Percentiles rank a stretch among this genome's conserved stretches.
These are phyloP conservation scores for Fusarium devonianum DNA, from an alignment of 2,329 filamentous ascomycete genomes.

Conservation along the genomic window DNA sequence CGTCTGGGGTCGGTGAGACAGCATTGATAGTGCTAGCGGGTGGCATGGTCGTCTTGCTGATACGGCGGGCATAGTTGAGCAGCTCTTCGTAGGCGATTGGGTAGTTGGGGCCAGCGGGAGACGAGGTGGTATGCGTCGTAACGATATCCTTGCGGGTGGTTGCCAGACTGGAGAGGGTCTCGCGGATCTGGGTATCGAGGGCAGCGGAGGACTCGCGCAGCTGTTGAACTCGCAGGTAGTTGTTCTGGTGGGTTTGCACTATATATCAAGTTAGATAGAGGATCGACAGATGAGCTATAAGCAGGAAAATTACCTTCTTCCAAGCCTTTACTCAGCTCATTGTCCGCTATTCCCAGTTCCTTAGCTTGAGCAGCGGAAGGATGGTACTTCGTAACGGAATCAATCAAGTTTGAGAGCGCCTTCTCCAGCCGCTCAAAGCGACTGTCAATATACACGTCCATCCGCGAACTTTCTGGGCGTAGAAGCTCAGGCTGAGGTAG, in stretches of 20 bases:
- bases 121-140: slow-evolving; percentile 64
- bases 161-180: slow-evolving; percentile 73
- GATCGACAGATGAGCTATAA: background rate
- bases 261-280: slow-evolving; percentile 8
- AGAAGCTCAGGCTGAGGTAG: background rate
- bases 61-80: slow-evolving; percentile 78
- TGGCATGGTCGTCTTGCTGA: slow-evolving; percentile 80
- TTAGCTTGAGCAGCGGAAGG: slow-evolving; percentile 72
- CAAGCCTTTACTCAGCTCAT: slow-evolving; percentile 70
- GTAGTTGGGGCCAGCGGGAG: slow-evolving; percentile 59
- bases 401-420: slow-evolving; percentile 72
- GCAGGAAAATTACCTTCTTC: slow-evolving; percentile 63
- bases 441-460: slow-evolving; percentile 68
- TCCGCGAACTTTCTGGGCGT: slow-evolving; percentile 41
- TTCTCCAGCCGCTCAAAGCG: slow-evolving; percentile 73
- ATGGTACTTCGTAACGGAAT: slow-evolving; percentile 84
- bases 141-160: slow-evolving; percentile 76
- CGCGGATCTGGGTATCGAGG: slow-evolving; percentile 76
- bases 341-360: slow-evolving; percentile 75
- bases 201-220: slow-evolving; percentile 71
- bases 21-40: slow-evolving; percentile 61
- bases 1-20: slow-evolving; percentile 42
- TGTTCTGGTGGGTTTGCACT: slow-evolving; percentile 80
- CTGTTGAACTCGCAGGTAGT: slow-evolving; percentile 71
- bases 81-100: slow-evolving; percentile 75